Base-by-base conservation (phyloP, 164 flowering plant genomes). In the Hamamelis virginiana region DNA sequence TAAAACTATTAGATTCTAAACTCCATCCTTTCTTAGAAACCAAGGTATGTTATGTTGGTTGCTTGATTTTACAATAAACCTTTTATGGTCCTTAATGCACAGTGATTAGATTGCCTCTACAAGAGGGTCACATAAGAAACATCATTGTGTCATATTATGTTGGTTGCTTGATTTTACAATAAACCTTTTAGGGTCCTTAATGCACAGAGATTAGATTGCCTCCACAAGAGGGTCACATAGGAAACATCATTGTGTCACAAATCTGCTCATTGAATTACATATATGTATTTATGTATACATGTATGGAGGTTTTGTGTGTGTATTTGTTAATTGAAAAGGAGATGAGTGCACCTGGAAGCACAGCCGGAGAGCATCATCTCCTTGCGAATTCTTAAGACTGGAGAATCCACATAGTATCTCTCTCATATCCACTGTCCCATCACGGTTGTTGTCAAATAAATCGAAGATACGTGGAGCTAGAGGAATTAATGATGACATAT, bases 391-490 rank as follows among this genome's bases (percentile, higher is more conserved):
- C 65, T 78, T 78, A 71, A 90, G 88, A 79, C 83, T 82, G 8
- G 91, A 84, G 71, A 90, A 87, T 10, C 96, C 92, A 44, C 91
- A 87, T 1, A 88, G 73, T 28, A 90, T 84, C 74, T 87, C 92
- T 72, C 89, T 77, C 90, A 90, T 85, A 63, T 87, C 96, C 11
- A 90, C 87, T 5, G 90, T 88, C 28, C 92, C 91, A 75, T 88
- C 96, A 3, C 90, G 84, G 67, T 90, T 88, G 77, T 88, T 79
- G 82, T 90, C 92, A 59, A 90, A 90, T 9, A 90, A 79, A 69
- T 86, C 90, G 52, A 90, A 90, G 47, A 90, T 80, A 2, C 92
- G 85, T 0, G 86, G 81, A 38, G 96, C 91, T 43, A 88, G 67
- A 52, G 92, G 91, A 26, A 83, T 77, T 33, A 90, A 69, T 0